Conservation (phyloP, 2,329 filamentous ascomycete genomes). For the Xylariales sp. region DNA sequence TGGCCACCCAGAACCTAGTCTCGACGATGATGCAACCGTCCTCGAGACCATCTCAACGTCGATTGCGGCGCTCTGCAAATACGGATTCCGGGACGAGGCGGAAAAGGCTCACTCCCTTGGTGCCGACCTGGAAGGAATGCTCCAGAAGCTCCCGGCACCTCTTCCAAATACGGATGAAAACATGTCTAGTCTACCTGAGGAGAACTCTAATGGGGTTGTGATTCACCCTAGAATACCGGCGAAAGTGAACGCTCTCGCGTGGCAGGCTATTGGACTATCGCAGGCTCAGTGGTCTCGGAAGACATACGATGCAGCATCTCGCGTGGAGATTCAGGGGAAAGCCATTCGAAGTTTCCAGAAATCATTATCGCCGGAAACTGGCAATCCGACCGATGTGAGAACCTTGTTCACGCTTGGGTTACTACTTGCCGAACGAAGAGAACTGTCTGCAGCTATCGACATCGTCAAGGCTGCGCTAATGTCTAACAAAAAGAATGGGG, state of each 20-base stretch:
- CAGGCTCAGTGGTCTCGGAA: slow-evolving; percentile 82
- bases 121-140: slow-evolving; percentile 67
- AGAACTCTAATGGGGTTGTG: slow-evolving; percentile 25
- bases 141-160: slow-evolving; percentile 52
- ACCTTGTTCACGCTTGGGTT: slow-evolving; percentile 76
- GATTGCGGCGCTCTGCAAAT: slow-evolving; percentile 75
- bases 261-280: slow-evolving; percentile 80
- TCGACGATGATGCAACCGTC: slow-evolving; percentile 75
- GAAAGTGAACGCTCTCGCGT: slow-evolving; percentile 62
- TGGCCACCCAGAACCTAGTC: slow-evolving; percentile 61
- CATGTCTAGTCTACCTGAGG: slow-evolving; percentile 26
- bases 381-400: slow-evolving; percentile 64
- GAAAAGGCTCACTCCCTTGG: slow-evolving; percentile 74
- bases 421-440: slow-evolving; percentile 83
- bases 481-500: slow-evolving; percentile 45
- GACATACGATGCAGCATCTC: slow-evolving; percentile 68
- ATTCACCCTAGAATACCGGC: slow-evolving; percentile 48
- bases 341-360: slow-evolving; percentile 73
- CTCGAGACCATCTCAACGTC: slow-evolving; percentile 76
- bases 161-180: slow-evolving; percentile 22
- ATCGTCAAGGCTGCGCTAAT: slow-evolving; percentile 73
- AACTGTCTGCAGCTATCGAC: slow-evolving; percentile 75
- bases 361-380: slow-evolving; percentile 63
- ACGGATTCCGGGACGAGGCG: slow-evolving; percentile 68
- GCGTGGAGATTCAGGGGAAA: slow-evolving; percentile 70